Base-by-base conservation (phyloP, 495 filamentous ascomycete genomes). In the Tetracladium setigerum region DNA sequence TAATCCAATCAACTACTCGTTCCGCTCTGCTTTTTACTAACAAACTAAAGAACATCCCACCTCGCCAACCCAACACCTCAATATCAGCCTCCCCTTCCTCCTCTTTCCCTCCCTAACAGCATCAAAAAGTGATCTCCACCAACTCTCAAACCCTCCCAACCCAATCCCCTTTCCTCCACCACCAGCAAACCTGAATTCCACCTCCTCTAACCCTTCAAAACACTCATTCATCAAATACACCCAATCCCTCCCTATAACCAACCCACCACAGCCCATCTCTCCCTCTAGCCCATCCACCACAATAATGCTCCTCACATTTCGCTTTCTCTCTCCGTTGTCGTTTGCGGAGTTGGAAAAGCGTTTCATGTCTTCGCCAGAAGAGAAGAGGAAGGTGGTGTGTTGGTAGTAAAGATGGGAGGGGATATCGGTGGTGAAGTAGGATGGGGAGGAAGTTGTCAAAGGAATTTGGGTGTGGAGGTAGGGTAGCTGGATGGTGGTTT, bases 101-200 rank as follows among this genome's bases (percentile, higher is more conserved):
- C 33, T 38, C 24, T 18, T 47, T 13, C 41, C 48, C 41, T 51
- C 48, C 11, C 48, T 17, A 14, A 51, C 12, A 16, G 48, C 48
- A 45, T 44, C 48, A 7, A 27, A 3, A 27, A 27, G 22, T 3
- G 22, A 3, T 3, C 3, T 7, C 22, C 22, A 27, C 22, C 22
- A 27, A 3, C 22, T 2, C 18, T 33, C 14, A 45, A 22, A 30
- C 40, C 24, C 24, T 33, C 34, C 48, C 31, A 39, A 34, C 48
- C 12, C n/a, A 34, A 14, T 12, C 19, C 33, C 19, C 27, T 35
- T 15, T 17, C 24, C 14, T 15, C 7, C 7, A 3, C 33, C 22
- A 19, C 22, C 22, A 27, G 22, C 22, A 7, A 51, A 33, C 1
- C 17, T 33, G 33, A 51, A 51, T 6, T n/a, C 32, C 14, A 51